Evolutionary conservation across 2,329 filamentous ascomycete genomes (phyloP), one percentile per base, ranked within the genome.

Genomic region (Aspergillus eucalypticola): DNA sequence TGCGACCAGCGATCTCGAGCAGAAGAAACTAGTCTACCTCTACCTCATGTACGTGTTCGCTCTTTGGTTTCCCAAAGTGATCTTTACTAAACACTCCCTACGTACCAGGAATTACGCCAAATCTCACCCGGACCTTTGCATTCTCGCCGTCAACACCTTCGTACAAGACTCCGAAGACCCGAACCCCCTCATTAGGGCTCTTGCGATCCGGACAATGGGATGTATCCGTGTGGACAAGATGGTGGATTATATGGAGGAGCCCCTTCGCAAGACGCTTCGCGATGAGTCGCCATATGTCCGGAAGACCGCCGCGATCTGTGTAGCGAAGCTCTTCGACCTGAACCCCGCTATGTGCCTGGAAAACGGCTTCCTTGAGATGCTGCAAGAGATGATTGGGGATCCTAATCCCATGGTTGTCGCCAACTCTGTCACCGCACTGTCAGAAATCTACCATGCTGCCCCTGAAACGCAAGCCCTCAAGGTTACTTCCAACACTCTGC

Each of bases 211-310:
- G 70, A 99, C 95, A 35, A 99, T 99, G 95, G 95, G 95, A 42
- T 98, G 95, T 73, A 98, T 99, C 71, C 84, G 95, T 59, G 95
- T 99, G 58, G 95, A 98, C 69, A 99, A 99, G 79, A 99, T 99
- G 92, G 92, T 98, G 66, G 95, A 99, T 75, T 99, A 99, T 77
- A 98, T 99, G 94, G 95, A 98, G 77, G 95, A 99, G 73, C 95
- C 95, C 13, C 79, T 99, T 64, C 87, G 95, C 69, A 99, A 99
- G 81, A 99, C 95, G 11, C 82, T 99, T 67, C 88, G 92, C 76
- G 95, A 99, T 79, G 95, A 99, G 78, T 98, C 94, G 52, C 95
- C 95, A 0, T 99, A 99, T 76, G 95, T 99, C 62, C 90, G 95
- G 69, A 99, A 99, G 81, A 99, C 95, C 2, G 95, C 95, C 46